Base-by-base conservation (phyloP, 306 rosid species). In the Mucuna pruriens region DNA sequence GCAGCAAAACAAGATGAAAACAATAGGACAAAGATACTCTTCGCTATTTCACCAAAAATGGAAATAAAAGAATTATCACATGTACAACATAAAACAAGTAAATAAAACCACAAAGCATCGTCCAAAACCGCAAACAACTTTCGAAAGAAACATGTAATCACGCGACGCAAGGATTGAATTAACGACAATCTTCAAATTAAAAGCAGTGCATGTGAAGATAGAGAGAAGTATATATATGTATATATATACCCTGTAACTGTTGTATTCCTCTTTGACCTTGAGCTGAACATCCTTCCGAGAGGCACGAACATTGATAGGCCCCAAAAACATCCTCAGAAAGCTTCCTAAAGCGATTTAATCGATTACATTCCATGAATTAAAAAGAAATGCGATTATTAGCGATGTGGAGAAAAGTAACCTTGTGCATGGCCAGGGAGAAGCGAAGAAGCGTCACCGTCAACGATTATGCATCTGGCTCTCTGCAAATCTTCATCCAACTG, bases 251-350 rank as follows among this genome's bases (percentile, higher is more conserved):
- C 93, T 88, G 84, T 92, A 96, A 85, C 94, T 87, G 85, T 96
- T 96, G 90, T 93, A 96, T 80, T 96, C 99, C 85, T 96, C 99
- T 83, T 96, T 96, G 72, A 93, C 98, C 91, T 96, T 96, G 75
- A 96, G 86, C 84, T 87, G 99, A 20, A 96, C 87, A 72, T 96
- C 99, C 83, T 91, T 96, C 72, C 88, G 81, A 22, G 94, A 82
- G 42, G 98, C 97, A 75, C 97, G 97, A 78, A 96, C 99, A 74
- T 91, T 92, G 44, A 96, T 90, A 38, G 99, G 99, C 16, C 99
- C 99, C 17, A 96, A 78, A 87, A 96, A 96, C 99, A 93, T 96
- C 89, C 86, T 90, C 85, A 96, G 73, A 85, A 96, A 93, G 54
- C 86, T 34, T 19, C 98, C 99, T 95, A 63, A 61, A 64, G n/a